A percentile compares a stretch with the other conserved stretches of the same genome.
Conservation (phyloP, 768 basidiomycete genomes). For the Podaxis sp. region DNA sequence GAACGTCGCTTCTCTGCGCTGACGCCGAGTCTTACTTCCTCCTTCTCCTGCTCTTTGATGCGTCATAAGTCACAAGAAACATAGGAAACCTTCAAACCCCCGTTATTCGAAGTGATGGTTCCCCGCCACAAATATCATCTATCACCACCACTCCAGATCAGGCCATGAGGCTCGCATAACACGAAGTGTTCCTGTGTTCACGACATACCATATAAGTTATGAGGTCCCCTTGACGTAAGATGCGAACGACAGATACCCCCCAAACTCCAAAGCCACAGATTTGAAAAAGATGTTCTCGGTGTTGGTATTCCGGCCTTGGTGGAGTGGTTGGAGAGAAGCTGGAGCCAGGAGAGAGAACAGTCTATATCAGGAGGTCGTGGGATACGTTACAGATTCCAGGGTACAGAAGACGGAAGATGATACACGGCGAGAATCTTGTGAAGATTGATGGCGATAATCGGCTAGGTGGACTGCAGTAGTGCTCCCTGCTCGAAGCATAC, state of each 20-base stretch:
- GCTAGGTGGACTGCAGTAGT: neutral
- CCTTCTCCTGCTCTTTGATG: neutral
- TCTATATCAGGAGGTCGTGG: neutral
- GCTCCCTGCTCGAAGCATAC: neutral
- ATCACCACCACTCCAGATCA: neutral
- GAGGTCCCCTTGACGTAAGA: slow-evolving; percentile 3
- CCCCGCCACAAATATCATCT: neutral
- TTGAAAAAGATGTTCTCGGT: neutral
- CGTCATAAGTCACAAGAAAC: neutral
- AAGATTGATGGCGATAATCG: slow-evolving; percentile 5
- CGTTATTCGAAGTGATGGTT: neutral
- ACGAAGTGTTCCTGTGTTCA: neutral
- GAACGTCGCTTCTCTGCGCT: neutral
- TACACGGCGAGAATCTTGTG: neutral
- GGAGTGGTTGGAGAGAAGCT: slow-evolving; percentile 1
- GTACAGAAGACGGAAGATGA: neutral
- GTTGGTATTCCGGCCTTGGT: neutral
- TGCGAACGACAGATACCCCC: neutral
- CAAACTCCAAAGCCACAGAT: neutral
- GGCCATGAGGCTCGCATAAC: neutral
- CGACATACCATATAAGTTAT: neutral
- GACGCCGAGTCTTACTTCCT: neutral
- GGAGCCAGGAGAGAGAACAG: neutral
- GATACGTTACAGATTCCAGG: neutral
- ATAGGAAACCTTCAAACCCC: neutral